Base-by-base conservation (phyloP, 768 basidiomycete species). In the Naganishia friedmannii region DNA sequence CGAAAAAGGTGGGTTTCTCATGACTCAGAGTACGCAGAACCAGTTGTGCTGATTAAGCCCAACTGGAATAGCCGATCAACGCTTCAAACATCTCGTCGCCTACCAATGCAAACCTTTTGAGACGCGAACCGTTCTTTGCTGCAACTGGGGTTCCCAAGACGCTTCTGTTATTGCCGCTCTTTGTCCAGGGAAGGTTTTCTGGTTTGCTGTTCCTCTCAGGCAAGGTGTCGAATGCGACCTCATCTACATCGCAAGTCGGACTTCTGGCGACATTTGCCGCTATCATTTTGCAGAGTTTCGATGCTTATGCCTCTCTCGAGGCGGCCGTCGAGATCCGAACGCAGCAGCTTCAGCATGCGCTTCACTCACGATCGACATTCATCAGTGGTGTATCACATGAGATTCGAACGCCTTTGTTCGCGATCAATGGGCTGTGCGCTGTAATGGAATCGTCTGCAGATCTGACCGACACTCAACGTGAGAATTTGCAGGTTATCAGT, bases 341-440 rank as follows among this genome's bases (percentile, higher is more conserved):
- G 19, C 53, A 60, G 15, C 71, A 72, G 28, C 63, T 72, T 7
- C 55, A 67, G 39, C 58, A 68, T 42, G 71, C 71, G 12, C 37
- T 72, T 19, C 48, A 46, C 39, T 51, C 53, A 21, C 67, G 67
- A 4, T 48, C 48, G 17, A 63, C 71, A 0, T 72, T 72, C 48
- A 55, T 69, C 39, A 68, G 45, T 34, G 45, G 74, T 67, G 63
- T 77, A 37, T 74, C 71, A 29, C 78, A 79, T 53, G 78, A 79
- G 58, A 73, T 78, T 26, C 66, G 78, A 58, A 77, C 74, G 23
- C 78, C 78, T 1, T 51, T 79, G n/a, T 76, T 75, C 45, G 51
- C 29, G 19, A 45, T 69, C 70, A 74, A 56, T 0, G 78, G 78
- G 23, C 54, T 79, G 9, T 67, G 75, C 34, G 71, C 75, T 15